Conservation (phyloP, 441 rosid species). For the Populus trichocarpa region DNA sequence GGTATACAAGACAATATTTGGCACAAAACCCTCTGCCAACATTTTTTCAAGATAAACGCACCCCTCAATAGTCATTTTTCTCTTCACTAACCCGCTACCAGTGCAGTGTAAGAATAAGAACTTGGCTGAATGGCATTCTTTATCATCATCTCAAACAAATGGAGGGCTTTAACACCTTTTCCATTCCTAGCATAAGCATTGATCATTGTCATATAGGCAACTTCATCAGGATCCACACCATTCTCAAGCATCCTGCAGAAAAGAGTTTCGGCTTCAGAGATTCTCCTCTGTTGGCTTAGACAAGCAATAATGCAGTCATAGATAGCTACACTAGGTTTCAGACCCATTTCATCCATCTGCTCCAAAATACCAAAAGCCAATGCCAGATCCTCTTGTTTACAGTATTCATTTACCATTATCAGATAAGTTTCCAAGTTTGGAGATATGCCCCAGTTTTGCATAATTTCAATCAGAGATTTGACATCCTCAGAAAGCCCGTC, state of each 20-base stretch:
- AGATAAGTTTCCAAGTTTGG: constrained; percentile 57
- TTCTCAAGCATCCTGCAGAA: too few species aligned
- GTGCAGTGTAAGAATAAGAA: constrained; percentile 11
- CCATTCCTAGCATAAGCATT: too few species aligned
- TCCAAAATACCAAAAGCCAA: constrained; percentile 37
- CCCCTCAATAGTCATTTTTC: constrained; percentile 16
- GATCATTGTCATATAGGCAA: too few species aligned
- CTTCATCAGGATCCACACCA: too few species aligned
- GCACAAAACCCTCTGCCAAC: constrained; percentile 55
- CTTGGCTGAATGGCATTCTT: constrained; percentile 37
- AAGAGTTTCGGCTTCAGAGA: too few species aligned
- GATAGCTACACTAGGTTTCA: constrained; percentile 30
- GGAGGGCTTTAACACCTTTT: too few species aligned
- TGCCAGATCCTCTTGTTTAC: constrained; percentile 39
- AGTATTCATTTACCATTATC: constrained; percentile 44
- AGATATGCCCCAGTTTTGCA: constrained; percentile 40
- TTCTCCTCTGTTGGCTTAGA: too few species aligned
- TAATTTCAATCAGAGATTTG: constrained; percentile 27
- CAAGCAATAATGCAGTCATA: too few species aligned
- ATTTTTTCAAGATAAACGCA: constrained; percentile 38
- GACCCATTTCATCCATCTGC: constrained; percentile 46
- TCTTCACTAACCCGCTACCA: constrained; percentile 44
- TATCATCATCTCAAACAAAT: too few species aligned
- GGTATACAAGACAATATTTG: constrained; percentile 50
- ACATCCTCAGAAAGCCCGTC: too few species aligned